These are phyloP conservation scores for Parachaetomium inaequale DNA, from an alignment of 495 filamentous ascomycete genomes.

Conservation along the genomic window DNA sequence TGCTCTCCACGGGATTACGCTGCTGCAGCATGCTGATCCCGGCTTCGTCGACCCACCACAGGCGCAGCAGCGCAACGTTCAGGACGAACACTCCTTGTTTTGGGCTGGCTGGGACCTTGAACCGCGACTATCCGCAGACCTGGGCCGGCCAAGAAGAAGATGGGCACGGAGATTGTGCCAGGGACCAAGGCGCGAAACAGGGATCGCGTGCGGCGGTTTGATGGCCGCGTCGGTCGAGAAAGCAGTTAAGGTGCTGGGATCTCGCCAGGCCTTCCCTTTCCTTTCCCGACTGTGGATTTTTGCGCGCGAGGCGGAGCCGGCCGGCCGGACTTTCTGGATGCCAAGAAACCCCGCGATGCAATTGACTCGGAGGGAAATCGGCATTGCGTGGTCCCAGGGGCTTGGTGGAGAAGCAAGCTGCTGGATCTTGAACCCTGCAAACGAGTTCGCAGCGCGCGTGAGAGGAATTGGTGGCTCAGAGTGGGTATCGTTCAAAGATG, in stretches of 20 bases:
- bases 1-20: not conserved
- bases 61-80: not conserved
- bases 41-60: not conserved
- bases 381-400: not conserved
- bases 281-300: not conserved
- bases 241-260: not conserved
- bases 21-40: not conserved
- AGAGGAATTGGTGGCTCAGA: too few relatives aligned
- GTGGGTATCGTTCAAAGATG: too few relatives aligned
- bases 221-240: conserved; percentile 1
- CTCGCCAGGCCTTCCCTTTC: not conserved
- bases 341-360: not conserved
- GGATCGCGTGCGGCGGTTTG: not conserved
- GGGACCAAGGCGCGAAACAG: not conserved
- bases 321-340: not conserved
- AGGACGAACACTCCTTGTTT: not conserved
- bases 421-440: too few relatives aligned
- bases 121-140: conserved; percentile 9
- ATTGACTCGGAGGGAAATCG: not conserved
- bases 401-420: too few relatives aligned
- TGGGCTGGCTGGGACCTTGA: not conserved
- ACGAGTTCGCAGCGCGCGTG: too few relatives aligned
- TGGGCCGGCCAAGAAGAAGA: not conserved
- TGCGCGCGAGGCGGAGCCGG: not conserved
- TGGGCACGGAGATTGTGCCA: not conserved